Percentiles rank a stretch among this genome's conserved stretches.
phyloP scores from a whole-genome alignment of 306 rosid species.

The Crotalaria pallida region DNA sequence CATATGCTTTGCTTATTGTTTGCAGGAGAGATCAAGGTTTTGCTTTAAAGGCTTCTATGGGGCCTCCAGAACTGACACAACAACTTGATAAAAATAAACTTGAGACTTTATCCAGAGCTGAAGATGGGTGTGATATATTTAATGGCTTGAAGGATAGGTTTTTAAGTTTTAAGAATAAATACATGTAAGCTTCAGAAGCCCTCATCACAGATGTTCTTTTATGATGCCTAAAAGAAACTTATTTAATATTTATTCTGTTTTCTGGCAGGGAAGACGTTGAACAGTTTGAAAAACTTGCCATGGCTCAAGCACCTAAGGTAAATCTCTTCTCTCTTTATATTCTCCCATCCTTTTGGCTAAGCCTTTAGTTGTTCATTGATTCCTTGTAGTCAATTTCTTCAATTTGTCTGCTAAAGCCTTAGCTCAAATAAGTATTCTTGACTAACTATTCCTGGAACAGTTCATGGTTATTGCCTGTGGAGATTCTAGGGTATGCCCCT shows the following conservation, averaged over 20 bases:
- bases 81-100: constrained; percentile 39
- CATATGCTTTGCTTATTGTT: constrained; percentile 9
- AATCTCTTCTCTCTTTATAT: not conserved
- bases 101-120: constrained; percentile 34
- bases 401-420: not conserved
- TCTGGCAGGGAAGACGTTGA: constrained; percentile 55
- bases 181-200: constrained; percentile 48
- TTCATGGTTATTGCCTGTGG: constrained; percentile 97
- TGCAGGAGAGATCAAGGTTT: constrained; percentile 48
- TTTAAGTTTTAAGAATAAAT: constrained; percentile 64
- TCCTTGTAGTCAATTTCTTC: constrained; percentile 13
- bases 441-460: constrained; percentile 65
- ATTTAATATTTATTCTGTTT: constrained; percentile 22
- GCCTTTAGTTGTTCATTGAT: not conserved
- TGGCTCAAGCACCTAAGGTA: constrained; percentile 86
- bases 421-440: not conserved
- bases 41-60: constrained; percentile 56
- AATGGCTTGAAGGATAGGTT: constrained; percentile 65
- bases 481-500: constrained; percentile 97
- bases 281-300: constrained; percentile 67
- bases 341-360: not conserved
- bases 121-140: constrained; percentile 45
- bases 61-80: constrained; percentile 43
- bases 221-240: constrained; percentile 9
- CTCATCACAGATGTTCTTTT: not conserved